Percentiles rank a stretch among this genome's conserved stretches.
These are phyloP conservation scores for Amoebophrya sp. DNA, from an alignment of 169 alveolate genomes.

Conservation along the genomic window DNA sequence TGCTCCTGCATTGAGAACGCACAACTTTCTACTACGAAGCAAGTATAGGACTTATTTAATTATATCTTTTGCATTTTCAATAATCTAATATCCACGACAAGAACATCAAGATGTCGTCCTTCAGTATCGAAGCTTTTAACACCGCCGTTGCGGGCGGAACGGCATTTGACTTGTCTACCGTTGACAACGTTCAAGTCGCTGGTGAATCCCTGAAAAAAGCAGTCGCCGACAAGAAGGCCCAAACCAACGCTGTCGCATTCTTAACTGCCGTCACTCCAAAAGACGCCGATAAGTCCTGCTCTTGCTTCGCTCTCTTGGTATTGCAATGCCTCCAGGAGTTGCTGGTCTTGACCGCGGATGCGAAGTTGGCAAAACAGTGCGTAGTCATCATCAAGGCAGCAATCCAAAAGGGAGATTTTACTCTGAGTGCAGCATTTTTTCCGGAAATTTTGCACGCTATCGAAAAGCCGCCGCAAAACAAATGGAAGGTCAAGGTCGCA, in stretches of 20 bases:
- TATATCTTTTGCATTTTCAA: too few species aligned
- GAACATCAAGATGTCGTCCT: too few species aligned
- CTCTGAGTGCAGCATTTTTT: neutral
- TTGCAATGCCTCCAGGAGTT: neutral
- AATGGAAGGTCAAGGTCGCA: conserved; percentile 27
- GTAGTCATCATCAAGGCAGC: neutral
- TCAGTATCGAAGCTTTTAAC: too few species aligned
- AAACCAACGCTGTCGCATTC: neutral
- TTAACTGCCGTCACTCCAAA: neutral
- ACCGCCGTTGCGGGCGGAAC: neutral
- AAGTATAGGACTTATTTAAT: too few species aligned
- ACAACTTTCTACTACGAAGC: too few species aligned
- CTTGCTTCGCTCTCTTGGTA: neutral
- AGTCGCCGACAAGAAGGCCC: neutral
- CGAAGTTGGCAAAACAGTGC: neutral
- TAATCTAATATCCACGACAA: too few species aligned
- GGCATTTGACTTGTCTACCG: neutral
- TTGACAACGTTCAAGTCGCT: neutral
- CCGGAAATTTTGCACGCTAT: neutral
- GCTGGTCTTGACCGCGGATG: neutral
- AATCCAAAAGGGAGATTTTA: neutral
- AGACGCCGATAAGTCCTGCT: neutral
- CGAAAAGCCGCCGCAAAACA: conserved; percentile 5
- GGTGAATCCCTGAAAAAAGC: neutral
- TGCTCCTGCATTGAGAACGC: too few species aligned